A percentile compares a stretch with the other conserved stretches of the same genome.
These are phyloP conservation scores for Ogataea polymorpha DNA, from an alignment of 805 yeast species.

Conservation along the genomic window DNA sequence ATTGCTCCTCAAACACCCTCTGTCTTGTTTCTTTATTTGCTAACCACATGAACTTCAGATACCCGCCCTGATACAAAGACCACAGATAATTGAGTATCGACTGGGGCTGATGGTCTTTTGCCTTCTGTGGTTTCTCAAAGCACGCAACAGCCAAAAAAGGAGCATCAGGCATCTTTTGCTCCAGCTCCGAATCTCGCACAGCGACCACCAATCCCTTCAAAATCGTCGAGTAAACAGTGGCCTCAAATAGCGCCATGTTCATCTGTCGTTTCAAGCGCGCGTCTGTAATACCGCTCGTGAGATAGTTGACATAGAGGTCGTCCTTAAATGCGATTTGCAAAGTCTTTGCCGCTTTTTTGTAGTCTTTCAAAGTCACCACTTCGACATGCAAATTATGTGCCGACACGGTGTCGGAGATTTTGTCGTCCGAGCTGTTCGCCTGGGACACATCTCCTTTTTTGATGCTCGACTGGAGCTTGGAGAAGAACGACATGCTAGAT, in stretches of 20 bases:
- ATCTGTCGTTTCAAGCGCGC: slow-evolving; percentile 37
- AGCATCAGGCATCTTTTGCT: slow-evolving; percentile 34
- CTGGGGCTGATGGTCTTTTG: slow-evolving; percentile 17
- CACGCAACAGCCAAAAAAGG: slow-evolving; percentile 55
- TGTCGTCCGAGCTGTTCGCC: background rate
- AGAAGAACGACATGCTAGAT: slow-evolving; percentile 17
- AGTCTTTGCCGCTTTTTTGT: slow-evolving; percentile 53
- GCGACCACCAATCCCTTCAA: slow-evolving; percentile 49
- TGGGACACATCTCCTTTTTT: slow-evolving; percentile 8
- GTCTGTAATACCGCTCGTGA: slow-evolving; percentile 40
- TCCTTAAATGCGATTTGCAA: slow-evolving; percentile 51
- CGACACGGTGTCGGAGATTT: slow-evolving; percentile 2
- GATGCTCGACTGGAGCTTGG: slow-evolving; percentile 18
- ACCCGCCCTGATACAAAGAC: slow-evolving; percentile 34
- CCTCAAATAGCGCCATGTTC: slow-evolving; percentile 52
- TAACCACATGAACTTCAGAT: slow-evolving; percentile 33
- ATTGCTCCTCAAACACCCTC: slow-evolving; percentile 49
- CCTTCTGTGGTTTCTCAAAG: slow-evolving; percentile 37
- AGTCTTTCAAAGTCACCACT: slow-evolving; percentile 39
- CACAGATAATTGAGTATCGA: slow-evolving; percentile 33
- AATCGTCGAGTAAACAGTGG: slow-evolving; percentile 49
- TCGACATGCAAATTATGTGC: slow-evolving; percentile 26
- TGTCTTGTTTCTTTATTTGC: slow-evolving; percentile 43
- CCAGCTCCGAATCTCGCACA: slow-evolving; percentile 47
- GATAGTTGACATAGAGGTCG: slow-evolving; percentile 52